Base-by-base conservation (phyloP, 1,284 basidiomycete species). In the Gymnopus androsaceus region DNA sequence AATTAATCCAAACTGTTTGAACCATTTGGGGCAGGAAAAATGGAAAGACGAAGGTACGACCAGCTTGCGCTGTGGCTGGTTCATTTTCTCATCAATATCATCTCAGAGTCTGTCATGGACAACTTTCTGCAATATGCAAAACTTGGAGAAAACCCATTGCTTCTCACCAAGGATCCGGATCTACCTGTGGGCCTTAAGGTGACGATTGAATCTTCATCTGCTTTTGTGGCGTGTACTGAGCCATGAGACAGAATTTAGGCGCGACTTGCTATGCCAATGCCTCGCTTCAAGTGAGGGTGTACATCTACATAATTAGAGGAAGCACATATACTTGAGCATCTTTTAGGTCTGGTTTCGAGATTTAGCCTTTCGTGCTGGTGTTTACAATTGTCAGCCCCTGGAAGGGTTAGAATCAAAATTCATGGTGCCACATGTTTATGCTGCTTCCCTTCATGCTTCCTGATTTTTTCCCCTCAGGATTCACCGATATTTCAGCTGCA, bases 211-310 rank as follows among this genome's bases (percentile, higher is more conserved):
- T 23, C 41, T 23, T 30, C 17, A 59, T 25, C 54, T 21, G 9
- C 42, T 17, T 38, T 6, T 36, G 42, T 31, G 34, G 45, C 36
- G 23, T 21, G 12, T 38, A n/a, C 56, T 48, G 36, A 63, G 49
- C 21, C 30, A 56, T 30, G 23, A 14, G 7, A 15, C 62, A 94
- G 87, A 97, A 97, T 67, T 82, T 96, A 15, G 94, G 94, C 12
- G 94, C 94, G 12, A 96, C 94, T 3, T 94, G 93, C 66, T 95
- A 95, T 62, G 93, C 92, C 51, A 96, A 96, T 69, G 92, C 93
- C 4, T 95, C 90, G 61, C 77, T 96, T 40, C 94, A 97, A 75
- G 90, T 88, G 34, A 83, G 85, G 84, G 82, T 2, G 79, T 85
- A 36, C 81, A 79, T 64, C 70, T 74, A 30, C 84, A 82, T 66